Evolutionary conservation across 78 protist genomes (phyloP), one percentile per base, ranked within the genome.

Genomic region (Mantamonas sphyraenae): DNA sequence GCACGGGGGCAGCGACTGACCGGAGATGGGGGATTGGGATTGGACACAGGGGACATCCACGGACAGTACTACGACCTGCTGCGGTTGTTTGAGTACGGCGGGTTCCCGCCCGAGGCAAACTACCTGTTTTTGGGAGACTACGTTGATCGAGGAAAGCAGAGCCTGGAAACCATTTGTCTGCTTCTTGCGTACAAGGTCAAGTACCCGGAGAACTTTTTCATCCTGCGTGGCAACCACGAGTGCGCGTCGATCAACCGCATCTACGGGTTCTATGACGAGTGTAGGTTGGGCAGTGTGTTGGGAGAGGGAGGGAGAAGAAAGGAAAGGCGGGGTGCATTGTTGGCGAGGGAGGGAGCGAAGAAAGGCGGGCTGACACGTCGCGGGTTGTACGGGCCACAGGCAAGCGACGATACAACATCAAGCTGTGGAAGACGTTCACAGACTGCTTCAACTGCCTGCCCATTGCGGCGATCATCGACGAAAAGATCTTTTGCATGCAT

Each of bases 101-200:
- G 88, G 34, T 91, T 87, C 73, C 96, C 96, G 2, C 96, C 96
- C n/a, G 91, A 91, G 35, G 68, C 92, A 0, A 91, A 91, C 59
- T 91, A 91, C 45, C 80, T 91, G 40, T 91, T 91, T 63, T 82
- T 91, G 14, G 96, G 96, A 7, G 92, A 87, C 72, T 87, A 86
- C 68, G 92, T 87, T 14, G 96, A 92, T 33, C 82, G 96, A 19
- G 96, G 96, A 30, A 82, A 82, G 72, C 90, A 92, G 57, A 39
- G 76, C 20, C 70, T 92, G 12, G 96, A 92, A 58, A 73, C 83
- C 4, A 84, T 92, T 70, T 81, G 88, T 60, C 50, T 92, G 45
- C 68, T 92, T 31, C 73, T 88, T 33, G 83, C 90, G 9, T 92
- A 88, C 85, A 92, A 92, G 70, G 17, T 60, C 50, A 86, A 86